Conservation (phyloP, 163 green algal genomes). For the Picocystis sp. region DNA sequence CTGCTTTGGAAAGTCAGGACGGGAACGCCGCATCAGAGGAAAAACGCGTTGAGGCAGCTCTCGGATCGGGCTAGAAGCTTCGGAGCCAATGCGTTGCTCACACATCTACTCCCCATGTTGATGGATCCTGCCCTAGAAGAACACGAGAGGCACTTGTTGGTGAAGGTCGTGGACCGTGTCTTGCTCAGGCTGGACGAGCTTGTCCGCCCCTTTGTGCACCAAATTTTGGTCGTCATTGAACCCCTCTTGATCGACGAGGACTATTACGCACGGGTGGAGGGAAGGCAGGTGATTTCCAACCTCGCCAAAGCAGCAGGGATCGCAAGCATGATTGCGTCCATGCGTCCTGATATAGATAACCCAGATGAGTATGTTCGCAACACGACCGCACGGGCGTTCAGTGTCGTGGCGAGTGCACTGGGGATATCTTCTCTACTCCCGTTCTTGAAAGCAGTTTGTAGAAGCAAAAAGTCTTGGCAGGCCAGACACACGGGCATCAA, state of each 20-base stretch:
- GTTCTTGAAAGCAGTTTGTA: slow-evolving; percentile 96
- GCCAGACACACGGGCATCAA: slow-evolving; percentile 93
- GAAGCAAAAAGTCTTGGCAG: slow-evolving; percentile 92
- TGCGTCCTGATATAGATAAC: slow-evolving; percentile 99
- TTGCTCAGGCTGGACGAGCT: slow-evolving; percentile 98
- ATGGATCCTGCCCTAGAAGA: slow-evolving; percentile 89
- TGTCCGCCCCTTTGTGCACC: slow-evolving; percentile 94
- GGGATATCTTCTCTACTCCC: slow-evolving; percentile 92
- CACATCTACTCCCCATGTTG: slow-evolving; percentile 95
- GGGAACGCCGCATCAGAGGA: slow-evolving; percentile 89
- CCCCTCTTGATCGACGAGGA: slow-evolving; percentile 99
- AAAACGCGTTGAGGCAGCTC: slow-evolving; percentile 81
- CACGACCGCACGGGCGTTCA: slow-evolving; percentile 82
- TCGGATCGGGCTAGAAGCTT: slow-evolving; percentile 95
- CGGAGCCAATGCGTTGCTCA: slow-evolving; percentile 88
- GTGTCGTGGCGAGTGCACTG: slow-evolving; percentile 78
- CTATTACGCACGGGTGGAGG: slow-evolving; percentile 94
- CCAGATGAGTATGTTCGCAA: slow-evolving; percentile 97
- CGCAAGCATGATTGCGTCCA: slow-evolving; percentile 93
- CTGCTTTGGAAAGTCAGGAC: slow-evolving; percentile 71
- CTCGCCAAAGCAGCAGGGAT: slow-evolving; percentile 87
- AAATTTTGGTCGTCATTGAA: slow-evolving; percentile 99
- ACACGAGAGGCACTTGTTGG: slow-evolving; percentile 84
- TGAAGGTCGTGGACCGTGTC: slow-evolving; percentile 91
- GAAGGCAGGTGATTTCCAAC: slow-evolving; percentile 97